Conservation (phyloP, 352 stramenopile genomes). For the Pilasporangium apinafurcum region DNA sequence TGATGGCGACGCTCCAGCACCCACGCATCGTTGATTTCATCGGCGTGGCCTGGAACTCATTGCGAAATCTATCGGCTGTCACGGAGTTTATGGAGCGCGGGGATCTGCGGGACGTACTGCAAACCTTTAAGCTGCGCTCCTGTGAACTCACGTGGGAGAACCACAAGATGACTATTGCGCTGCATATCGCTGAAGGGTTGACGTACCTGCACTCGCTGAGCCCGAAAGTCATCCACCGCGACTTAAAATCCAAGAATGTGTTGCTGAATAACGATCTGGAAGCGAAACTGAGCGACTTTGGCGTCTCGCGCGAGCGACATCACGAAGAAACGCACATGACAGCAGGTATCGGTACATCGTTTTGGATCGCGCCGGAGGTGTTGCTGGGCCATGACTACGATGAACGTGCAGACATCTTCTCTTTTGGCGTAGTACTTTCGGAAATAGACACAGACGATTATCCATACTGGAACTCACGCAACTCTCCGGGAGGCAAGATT, state of each 20-base stretch:
- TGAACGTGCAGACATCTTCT: conserved; percentile 29
- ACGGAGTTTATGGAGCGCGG: conserved; percentile 35
- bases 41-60: conserved; percentile 30
- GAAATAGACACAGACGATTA: too few species aligned
- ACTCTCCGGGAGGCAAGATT: conserved; percentile 7
- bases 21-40: conserved; percentile 30
- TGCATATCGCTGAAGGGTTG: conserved; percentile 37
- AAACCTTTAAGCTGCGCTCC: conserved; percentile 8
- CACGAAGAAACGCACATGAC: conserved; percentile 26
- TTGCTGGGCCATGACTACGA: conserved; percentile 22
- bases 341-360: too few species aligned
- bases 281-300: conserved; percentile 37
- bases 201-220: conserved; percentile 32
- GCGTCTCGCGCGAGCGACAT: conserved; percentile 26
- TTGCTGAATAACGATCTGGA: conserved; percentile 21
- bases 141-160: conserved; percentile 24
- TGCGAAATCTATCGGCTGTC: conserved; percentile 36
- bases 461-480: conserved; percentile 25
- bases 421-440: conserved; percentile 32
- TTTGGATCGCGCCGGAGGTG: too few species aligned
- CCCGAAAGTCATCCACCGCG: conserved; percentile 32
- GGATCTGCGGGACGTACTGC: conserved; percentile 28
- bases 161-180: conserved; percentile 33
- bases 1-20: conserved; percentile 23
- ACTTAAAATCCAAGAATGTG: conserved; percentile 53